Conservation (phyloP, 2,329 filamentous ascomycete species). For the Zymoseptoria pseudotritici region DNA sequence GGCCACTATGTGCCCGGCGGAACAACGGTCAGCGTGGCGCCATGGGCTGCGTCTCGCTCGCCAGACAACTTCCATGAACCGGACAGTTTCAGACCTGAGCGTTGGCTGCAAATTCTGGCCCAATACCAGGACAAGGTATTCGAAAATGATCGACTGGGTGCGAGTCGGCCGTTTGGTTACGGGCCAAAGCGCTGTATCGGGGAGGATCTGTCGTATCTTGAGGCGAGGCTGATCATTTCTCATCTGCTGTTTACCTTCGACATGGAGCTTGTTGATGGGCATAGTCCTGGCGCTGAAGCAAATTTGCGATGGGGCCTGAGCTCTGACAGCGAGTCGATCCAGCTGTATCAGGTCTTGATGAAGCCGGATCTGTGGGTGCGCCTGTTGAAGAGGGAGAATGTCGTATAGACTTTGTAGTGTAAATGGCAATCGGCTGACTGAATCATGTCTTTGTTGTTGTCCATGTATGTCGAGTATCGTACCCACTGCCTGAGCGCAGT, state of each 20-base stretch:
- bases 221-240: slow-evolving; percentile 23
- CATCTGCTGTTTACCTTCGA: slow-evolving; percentile 6
- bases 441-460: no score
- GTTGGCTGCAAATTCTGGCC: slow-evolving; percentile 20
- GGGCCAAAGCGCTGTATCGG: slow-evolving; percentile 18
- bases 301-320: neutral
- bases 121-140: slow-evolving; percentile 1
- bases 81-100: slow-evolving; percentile 24
- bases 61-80: slow-evolving; percentile 18
- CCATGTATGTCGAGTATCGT: no score
- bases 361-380: slow-evolving; percentile 4
- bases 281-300: neutral
- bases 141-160: slow-evolving; percentile 15
- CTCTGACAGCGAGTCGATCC: neutral
- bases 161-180: slow-evolving; percentile 18
- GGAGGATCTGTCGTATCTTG: slow-evolving; percentile 29
- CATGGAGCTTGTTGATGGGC: slow-evolving; percentile 1
- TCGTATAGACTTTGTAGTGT: neutral
- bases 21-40: slow-evolving; percentile 5
- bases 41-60: slow-evolving; percentile 5
- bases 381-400: neutral
- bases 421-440: no score
- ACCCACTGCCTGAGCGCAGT: no score
- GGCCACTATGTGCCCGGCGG: slow-evolving; percentile 5
- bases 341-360: slow-evolving; percentile 3